phyloP scores from a whole-genome alignment of 257 asterid genomes.

The Lithospermum erythrorhizon region DNA sequence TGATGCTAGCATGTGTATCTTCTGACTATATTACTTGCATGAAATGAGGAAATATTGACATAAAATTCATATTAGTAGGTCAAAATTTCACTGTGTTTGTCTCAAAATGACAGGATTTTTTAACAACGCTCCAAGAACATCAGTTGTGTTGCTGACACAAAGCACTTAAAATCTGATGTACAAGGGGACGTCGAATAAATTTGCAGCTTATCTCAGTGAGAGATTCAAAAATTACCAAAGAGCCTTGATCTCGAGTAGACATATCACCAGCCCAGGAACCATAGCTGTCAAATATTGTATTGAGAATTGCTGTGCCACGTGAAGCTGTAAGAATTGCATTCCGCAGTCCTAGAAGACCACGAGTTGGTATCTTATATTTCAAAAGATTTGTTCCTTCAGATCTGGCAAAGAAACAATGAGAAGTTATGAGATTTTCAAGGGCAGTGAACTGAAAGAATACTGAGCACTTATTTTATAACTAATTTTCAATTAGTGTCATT shows the following conservation, averaged over 20 bases:
- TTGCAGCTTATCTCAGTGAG: not conserved
- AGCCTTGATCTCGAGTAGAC: conserved; percentile 87
- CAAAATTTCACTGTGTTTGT: not conserved
- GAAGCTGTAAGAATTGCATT: conserved; percentile 86
- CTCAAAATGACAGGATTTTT: not conserved
- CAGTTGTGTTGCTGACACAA: not conserved
- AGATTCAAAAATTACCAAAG: conserved; percentile 49
- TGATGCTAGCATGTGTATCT: not conserved
- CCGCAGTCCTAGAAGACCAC: conserved; percentile 90
- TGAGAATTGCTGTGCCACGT: conserved; percentile 91
- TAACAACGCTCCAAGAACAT: not conserved
- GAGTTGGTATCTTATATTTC: conserved; percentile 86
- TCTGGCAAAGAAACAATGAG: conserved; percentile 23
- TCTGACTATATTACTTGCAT: not conserved
- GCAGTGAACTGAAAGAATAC: no score
- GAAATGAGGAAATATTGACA: not conserved
- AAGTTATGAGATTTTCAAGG: conserved; percentile 1
- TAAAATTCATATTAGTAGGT: not conserved
- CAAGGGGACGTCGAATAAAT: not conserved
- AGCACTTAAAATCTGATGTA: not conserved
- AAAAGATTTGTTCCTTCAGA: conserved; percentile 68
- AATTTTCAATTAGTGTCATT: no score
- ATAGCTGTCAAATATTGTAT: conserved; percentile 81
- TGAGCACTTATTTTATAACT: no score
- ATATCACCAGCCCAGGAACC: conserved; percentile 98